A percentile compares a stretch with the other conserved stretches of the same genome.
phyloP scores from a whole-genome alignment of 768 basidiomycete species.

The Leccinum longicurvipes region DNA sequence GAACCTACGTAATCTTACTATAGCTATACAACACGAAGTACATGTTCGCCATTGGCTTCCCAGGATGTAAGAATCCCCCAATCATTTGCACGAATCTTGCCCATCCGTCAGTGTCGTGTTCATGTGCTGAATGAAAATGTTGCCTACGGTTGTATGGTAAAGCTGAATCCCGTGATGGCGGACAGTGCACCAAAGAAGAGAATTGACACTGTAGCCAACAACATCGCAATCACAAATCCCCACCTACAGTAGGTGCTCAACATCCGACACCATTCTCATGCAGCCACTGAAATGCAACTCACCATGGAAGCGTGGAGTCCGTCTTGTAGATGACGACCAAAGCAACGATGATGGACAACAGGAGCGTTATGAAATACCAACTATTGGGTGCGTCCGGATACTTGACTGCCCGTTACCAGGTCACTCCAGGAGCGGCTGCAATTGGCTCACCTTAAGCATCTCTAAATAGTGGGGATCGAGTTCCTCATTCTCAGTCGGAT shows the following conservation, averaged over 20 bases:
- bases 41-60: conserved; percentile 45
- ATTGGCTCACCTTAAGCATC: conserved; percentile 39
- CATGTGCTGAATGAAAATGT: background rate
- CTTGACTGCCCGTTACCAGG: conserved; percentile 14
- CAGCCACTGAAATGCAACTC: background rate
- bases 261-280: background rate
- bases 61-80: conserved; percentile 34
- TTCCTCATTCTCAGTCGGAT: conserved; percentile 36
- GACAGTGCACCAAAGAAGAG: conserved; percentile 54
- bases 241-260: conserved; percentile 25
- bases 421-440: conserved; percentile 14
- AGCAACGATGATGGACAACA: conserved; percentile 42
- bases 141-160: conserved; percentile 26
- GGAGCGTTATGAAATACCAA: conserved; percentile 31
- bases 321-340: conserved; percentile 53
- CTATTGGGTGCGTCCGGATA: conserved; percentile 35
- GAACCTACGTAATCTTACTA: conserved; percentile 29
- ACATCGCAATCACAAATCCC: conserved; percentile 48
- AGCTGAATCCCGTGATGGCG: conserved; percentile 42
- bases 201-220: conserved; percentile 49
- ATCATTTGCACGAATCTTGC: conserved; percentile 37
- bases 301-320: conserved; percentile 55
- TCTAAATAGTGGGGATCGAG: conserved; percentile 52
- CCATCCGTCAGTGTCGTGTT: background rate
- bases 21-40: conserved; percentile 45